Evolutionary conservation across 139 green algal species (phyloP).

Genomic region (Coccomyxa sp.): DNA sequence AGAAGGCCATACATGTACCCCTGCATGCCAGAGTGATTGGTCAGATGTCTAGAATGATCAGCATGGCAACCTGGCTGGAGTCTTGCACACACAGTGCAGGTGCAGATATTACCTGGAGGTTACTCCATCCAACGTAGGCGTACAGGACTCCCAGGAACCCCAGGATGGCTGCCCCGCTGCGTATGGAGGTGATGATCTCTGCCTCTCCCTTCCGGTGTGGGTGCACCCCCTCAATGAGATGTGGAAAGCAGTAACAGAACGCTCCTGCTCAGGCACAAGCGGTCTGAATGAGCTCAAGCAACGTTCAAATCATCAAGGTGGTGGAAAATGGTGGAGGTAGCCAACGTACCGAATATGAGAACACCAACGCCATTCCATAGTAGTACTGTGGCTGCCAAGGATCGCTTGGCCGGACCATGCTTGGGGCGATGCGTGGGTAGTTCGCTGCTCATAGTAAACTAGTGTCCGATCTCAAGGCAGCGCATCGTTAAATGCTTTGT

Average conservation of each 20-base stretch:
- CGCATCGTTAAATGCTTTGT: too few species aligned
- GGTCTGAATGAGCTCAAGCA: neutral
- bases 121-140: neutral
- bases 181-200: neutral
- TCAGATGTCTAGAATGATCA: neutral
- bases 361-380: neutral
- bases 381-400: neutral
- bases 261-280: neutral
- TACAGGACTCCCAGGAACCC: neutral
- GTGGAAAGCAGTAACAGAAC: neutral
- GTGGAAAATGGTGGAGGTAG: neutral
- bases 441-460: too few species aligned
- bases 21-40: neutral
- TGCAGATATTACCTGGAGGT: neutral
- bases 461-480: too few species aligned
- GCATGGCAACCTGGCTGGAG: neutral
- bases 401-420: too few species aligned
- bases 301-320: neutral
- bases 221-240: neutral
- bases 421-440: too few species aligned
- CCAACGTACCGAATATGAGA: neutral
- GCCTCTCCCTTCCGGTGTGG: neutral
- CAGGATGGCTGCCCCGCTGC: neutral
- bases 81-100: neutral
- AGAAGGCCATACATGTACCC: neutral